phyloP scores from a whole-genome alignment of 805 yeast genomes.

The Pichia kluyveri region DNA sequence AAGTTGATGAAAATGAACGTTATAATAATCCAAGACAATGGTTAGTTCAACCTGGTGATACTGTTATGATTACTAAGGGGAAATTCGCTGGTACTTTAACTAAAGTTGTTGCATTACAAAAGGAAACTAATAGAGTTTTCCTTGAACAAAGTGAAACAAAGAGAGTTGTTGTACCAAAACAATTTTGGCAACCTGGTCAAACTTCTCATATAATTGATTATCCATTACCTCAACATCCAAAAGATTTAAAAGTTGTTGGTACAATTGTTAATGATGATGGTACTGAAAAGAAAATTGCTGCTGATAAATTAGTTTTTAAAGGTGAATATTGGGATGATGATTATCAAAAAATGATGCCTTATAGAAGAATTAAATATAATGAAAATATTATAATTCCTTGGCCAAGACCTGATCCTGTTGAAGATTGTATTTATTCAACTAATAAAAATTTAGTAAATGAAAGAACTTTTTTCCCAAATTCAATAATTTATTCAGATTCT shows the following conservation, averaged over 20 bases:
- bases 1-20: constrained; percentile 25
- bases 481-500: constrained; percentile 56
- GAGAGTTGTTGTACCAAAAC: constrained; percentile 59
- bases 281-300: constrained; percentile 59
- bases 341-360: constrained; percentile 65
- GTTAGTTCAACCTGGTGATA: constrained; percentile 65
- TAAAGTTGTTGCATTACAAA: constrained; percentile 49
- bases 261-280: constrained; percentile 65
- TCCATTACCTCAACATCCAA: constrained; percentile 54
- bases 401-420: constrained; percentile 62
- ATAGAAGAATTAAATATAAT: constrained; percentile 65
- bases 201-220: constrained; percentile 60
- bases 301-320: constrained; percentile 58
- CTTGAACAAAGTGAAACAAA: constrained; percentile 63
- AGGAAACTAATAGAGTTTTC: constrained; percentile 52
- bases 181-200: constrained; percentile 66
- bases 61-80: constrained; percentile 67
- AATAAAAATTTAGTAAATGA: constrained; percentile 47
- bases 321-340: constrained; percentile 69
- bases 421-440: constrained; percentile 55
- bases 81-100: constrained; percentile 67
- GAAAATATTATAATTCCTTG: constrained; percentile 73
- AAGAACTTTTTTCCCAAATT: constrained; percentile 66
- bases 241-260: constrained; percentile 67
- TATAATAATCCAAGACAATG: constrained; percentile 41